Evolutionary conservation across 768 basidiomycete species (phyloP).

Genomic region (Tremella fuciformis): DNA sequence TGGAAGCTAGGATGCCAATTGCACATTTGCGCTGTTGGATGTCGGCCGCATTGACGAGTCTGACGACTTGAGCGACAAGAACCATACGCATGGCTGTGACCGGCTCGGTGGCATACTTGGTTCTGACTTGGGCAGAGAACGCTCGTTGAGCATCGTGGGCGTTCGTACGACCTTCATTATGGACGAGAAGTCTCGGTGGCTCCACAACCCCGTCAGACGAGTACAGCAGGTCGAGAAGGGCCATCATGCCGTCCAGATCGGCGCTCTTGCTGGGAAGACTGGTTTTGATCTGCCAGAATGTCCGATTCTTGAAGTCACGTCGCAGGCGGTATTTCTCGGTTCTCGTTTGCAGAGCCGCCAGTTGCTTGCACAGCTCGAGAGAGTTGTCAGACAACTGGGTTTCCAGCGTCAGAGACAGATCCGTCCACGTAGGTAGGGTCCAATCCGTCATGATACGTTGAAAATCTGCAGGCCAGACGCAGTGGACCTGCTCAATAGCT

Average conservation of each 20-base stretch:
- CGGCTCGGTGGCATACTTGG: constrained; percentile 2
- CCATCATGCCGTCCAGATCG: constrained; percentile 16
- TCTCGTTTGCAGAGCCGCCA: neutral
- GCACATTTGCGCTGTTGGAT: neutral
- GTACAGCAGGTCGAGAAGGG: constrained; percentile 32
- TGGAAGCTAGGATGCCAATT: neutral
- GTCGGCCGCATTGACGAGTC: neutral
- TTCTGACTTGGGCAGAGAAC: no score
- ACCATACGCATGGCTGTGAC: neutral
- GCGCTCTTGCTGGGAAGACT: constrained; percentile 59
- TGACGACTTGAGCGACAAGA: neutral
- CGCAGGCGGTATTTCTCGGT: neutral
- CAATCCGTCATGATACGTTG: neutral
- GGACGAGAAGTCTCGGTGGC: constrained; percentile 8
- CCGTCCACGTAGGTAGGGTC: constrained; percentile 2
- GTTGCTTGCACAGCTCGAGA: constrained; percentile 11
- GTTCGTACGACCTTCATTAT: no score
- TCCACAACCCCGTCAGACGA: constrained; percentile 27
- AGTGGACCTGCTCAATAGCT: neutral
- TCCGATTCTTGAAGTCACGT: constrained; percentile 31
- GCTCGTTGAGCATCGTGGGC: no score
- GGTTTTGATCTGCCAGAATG: constrained; percentile 82
- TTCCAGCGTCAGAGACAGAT: constrained; percentile 1
- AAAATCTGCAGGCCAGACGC: neutral
- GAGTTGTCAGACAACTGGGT: constrained; percentile 4